These are phyloP conservation scores for Jimgerdemannia lactiflua DNA, from an alignment of 192 early-diverging fungal genomes.

Conservation along the genomic window DNA sequence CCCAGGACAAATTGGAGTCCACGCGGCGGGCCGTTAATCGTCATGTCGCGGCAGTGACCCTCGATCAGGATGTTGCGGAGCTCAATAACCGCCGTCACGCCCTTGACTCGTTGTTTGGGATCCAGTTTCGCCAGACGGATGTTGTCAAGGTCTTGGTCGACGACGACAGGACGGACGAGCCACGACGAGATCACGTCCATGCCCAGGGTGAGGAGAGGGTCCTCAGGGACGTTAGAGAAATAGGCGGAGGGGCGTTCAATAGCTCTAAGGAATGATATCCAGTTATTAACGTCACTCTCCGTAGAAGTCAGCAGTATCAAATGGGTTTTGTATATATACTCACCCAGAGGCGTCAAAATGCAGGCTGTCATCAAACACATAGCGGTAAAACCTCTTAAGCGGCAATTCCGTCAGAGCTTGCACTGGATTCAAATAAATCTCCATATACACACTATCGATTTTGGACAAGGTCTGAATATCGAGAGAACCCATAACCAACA, in stretches of 20 bases:
- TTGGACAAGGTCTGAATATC: constrained; percentile 43
- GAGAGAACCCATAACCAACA: neutral
- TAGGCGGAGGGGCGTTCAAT: constrained; percentile 46
- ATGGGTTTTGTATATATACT: neutral
- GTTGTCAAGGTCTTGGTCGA: constrained; percentile 92
- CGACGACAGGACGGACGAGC: constrained; percentile 81
- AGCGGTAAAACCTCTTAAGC: constrained; percentile 88
- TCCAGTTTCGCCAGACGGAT: constrained; percentile 62
- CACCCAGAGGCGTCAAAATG: constrained; percentile 50
- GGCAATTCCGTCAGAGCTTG: constrained; percentile 61
- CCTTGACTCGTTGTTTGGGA: constrained; percentile 21
- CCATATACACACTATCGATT: constrained; percentile 61
- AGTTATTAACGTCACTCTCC: neutral
- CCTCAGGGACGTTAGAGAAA: constrained; percentile 73
- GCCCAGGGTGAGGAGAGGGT: constrained; percentile 83
- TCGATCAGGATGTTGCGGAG: constrained; percentile 87
- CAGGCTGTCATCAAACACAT: constrained; percentile 63
- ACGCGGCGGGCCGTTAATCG: constrained; percentile 72
- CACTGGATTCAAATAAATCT: constrained; percentile 67
- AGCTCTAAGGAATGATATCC: neutral
- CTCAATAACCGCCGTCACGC: constrained; percentile 74
- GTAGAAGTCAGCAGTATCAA: too few species aligned
- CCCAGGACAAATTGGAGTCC: constrained; percentile 90
- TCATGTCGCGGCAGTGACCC: constrained; percentile 79
- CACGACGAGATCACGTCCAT: constrained; percentile 88